Evolutionary conservation across 2,329 filamentous ascomycete species (phyloP).

Genomic region (Helicocarpus griseus): DNA sequence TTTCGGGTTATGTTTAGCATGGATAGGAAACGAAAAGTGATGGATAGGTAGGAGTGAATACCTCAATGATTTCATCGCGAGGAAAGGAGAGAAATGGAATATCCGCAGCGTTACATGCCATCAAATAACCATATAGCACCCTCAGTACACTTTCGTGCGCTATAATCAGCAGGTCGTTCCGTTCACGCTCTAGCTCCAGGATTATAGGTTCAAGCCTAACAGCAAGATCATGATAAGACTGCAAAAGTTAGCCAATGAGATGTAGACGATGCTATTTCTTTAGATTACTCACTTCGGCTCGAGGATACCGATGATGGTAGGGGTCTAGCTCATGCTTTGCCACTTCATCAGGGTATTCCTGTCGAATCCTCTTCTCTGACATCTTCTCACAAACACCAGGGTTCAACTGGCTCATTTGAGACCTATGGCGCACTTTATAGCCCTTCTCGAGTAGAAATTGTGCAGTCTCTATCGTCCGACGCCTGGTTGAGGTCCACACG

Average conservation of each 20-base stretch:
- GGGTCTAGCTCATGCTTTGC: slow-evolving; percentile 88
- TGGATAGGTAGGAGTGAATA: slow-evolving; percentile 20
- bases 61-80: slow-evolving; percentile 93
- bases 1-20: neutral
- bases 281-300: slow-evolving; percentile 63
- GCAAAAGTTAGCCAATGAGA: slow-evolving; percentile 9
- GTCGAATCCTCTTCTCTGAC: slow-evolving; percentile 69
- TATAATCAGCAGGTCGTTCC: slow-evolving; percentile 96
- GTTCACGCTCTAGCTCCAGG: slow-evolving; percentile 89
- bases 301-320: slow-evolving; percentile 91
- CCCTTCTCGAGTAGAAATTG: slow-evolving; percentile 68
- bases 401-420: slow-evolving; percentile 95
- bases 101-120: slow-evolving; percentile 93
- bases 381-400: slow-evolving; percentile 93
- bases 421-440: slow-evolving; percentile 80
- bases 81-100: slow-evolving; percentile 92
- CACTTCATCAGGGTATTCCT: slow-evolving; percentile 81
- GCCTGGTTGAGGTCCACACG: slow-evolving; percentile 89
- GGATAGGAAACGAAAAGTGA: slow-evolving; percentile 1
- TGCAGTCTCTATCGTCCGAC: slow-evolving; percentile 82
- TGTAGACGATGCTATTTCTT: neutral
- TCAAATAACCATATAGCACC: slow-evolving; percentile 92
- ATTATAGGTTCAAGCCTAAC: slow-evolving; percentile 97
- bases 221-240: slow-evolving; percentile 98
- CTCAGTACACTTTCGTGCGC: slow-evolving; percentile 96